These are phyloP conservation scores for Tolypocladium sp. DNA, from an alignment of 2,329 filamentous ascomycete genomes.

Conservation along the genomic window DNA sequence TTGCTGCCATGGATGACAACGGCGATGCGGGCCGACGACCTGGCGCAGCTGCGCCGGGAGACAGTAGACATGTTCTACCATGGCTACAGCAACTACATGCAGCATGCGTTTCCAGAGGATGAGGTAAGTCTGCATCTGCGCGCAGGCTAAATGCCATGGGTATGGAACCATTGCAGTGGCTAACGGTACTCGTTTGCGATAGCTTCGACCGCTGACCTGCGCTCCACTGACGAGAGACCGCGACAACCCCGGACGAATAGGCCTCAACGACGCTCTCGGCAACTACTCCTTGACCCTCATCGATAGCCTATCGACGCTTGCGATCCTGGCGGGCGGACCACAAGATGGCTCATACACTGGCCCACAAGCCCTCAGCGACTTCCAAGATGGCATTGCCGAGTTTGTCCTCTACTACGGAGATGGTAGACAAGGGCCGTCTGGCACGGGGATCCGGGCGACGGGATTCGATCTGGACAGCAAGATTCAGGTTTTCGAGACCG, in stretches of 20 bases:
- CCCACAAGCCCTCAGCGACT: conserved; percentile 52
- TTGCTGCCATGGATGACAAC: conserved; percentile 31
- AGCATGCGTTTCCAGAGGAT: conserved; percentile 89
- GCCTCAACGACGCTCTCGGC: conserved; percentile 88
- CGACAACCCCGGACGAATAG: conserved; percentile 69
- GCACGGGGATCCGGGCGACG: conserved; percentile 60
- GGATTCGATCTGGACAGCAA: conserved; percentile 97
- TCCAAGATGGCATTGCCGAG: conserved; percentile 69
- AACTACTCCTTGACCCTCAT: conserved; percentile 96
- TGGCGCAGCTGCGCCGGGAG: conserved; percentile 47
- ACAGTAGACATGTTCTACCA: conserved; percentile 87
- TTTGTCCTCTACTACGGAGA: conserved; percentile 83
- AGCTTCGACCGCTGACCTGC: conserved; percentile 82
- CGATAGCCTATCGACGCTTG: conserved; percentile 88
- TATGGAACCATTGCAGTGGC: background rate
- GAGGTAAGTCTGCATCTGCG: conserved; percentile 41
- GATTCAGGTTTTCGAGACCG: conserved; percentile 97
- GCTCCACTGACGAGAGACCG: conserved; percentile 75
- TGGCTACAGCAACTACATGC: conserved; percentile 92
- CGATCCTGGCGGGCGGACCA: conserved; percentile 75
- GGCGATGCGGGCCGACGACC: conserved; percentile 47
- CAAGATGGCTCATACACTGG: conserved; percentile 26
- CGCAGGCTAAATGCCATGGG: background rate
- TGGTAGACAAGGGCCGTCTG: conserved; percentile 58
- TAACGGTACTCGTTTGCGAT: conserved; percentile 5